These are phyloP conservation scores for Sphenostylis stenocarpa DNA, from an alignment of 306 rosid genomes.

Conservation along the genomic window DNA sequence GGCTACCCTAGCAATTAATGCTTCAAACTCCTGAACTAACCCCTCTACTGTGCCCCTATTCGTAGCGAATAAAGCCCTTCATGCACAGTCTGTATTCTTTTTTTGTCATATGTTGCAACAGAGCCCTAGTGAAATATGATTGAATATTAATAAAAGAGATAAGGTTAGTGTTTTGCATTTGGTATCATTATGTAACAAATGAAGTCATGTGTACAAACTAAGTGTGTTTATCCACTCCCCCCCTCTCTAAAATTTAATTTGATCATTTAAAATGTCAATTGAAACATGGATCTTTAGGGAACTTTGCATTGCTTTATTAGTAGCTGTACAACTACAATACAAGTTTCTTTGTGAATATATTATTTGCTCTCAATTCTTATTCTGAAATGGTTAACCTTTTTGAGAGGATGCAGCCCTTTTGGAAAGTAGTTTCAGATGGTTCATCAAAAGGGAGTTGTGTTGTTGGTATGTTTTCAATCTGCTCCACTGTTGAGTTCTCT, in stretches of 20 bases:
- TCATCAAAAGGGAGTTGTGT: slow-evolving; percentile 69
- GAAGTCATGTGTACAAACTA: not conserved
- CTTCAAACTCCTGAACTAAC: too few species aligned
- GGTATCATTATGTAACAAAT: not conserved
- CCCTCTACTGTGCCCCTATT: too few species aligned
- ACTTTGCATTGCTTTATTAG: slow-evolving; percentile 15
- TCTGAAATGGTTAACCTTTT: slow-evolving; percentile 34
- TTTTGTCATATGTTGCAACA: too few species aligned
- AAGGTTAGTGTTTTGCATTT: not conserved
- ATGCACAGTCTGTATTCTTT: too few species aligned
- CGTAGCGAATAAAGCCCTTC: too few species aligned
- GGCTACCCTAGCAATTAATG: too few species aligned
- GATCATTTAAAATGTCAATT: not conserved
- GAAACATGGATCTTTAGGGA: slow-evolving; percentile 29
- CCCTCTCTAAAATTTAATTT: too few species aligned
- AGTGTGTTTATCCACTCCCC: not conserved
- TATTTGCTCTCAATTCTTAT: slow-evolving; percentile 30
- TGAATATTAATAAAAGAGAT: not conserved
- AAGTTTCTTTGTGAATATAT: slow-evolving; percentile 21
- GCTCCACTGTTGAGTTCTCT: slow-evolving; percentile 18
- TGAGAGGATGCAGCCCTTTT: slow-evolving; percentile 71
- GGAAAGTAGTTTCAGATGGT: slow-evolving; percentile 83
- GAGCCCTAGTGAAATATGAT: not conserved
- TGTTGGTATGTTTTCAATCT: slow-evolving; percentile 66
- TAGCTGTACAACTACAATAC: not conserved